Conservation (phyloP, 116 monocot species). For the Zostera marina region DNA sequence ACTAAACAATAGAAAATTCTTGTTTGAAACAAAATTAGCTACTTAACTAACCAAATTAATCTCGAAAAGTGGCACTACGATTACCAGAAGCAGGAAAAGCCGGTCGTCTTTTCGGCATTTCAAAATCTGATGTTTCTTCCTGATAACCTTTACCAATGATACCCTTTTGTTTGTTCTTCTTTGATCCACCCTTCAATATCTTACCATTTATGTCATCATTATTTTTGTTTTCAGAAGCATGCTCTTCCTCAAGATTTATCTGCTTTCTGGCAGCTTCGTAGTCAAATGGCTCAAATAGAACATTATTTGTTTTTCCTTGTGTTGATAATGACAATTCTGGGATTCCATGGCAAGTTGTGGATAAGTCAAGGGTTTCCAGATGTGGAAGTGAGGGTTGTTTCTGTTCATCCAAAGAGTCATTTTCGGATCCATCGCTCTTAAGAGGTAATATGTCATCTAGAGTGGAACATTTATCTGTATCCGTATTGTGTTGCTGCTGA, state of each 20-base stretch:
- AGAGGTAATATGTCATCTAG: slow-evolving; percentile 56
- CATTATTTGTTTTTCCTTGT: neutral
- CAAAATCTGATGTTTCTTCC: slow-evolving; percentile 17
- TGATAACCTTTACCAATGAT: slow-evolving; percentile 4
- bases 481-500: no score
- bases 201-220: slow-evolving; percentile 7
- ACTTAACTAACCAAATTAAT: no score
- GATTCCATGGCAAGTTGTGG: slow-evolving; percentile 1
- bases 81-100: slow-evolving; percentile 86
- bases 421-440: slow-evolving; percentile 5
- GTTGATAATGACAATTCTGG: neutral
- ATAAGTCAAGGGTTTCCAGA: slow-evolving; percentile 1
- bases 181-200: slow-evolving; percentile 4
- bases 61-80: slow-evolving; percentile 31
- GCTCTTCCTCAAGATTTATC: slow-evolving; percentile 23
- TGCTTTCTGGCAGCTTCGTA: slow-evolving; percentile 57
- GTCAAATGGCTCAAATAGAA: slow-evolving; percentile 38
- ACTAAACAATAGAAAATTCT: no score
- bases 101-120: slow-evolving; percentile 45
- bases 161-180: neutral
- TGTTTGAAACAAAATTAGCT: no score
- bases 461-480: neutral
- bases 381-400: slow-evolving; percentile 10
- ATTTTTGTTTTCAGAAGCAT: slow-evolving; percentile 9
- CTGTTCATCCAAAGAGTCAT: slow-evolving; percentile 2